Evolutionary conservation across 306 rosid species (phyloP).

Genomic region (Senna tora): DNA sequence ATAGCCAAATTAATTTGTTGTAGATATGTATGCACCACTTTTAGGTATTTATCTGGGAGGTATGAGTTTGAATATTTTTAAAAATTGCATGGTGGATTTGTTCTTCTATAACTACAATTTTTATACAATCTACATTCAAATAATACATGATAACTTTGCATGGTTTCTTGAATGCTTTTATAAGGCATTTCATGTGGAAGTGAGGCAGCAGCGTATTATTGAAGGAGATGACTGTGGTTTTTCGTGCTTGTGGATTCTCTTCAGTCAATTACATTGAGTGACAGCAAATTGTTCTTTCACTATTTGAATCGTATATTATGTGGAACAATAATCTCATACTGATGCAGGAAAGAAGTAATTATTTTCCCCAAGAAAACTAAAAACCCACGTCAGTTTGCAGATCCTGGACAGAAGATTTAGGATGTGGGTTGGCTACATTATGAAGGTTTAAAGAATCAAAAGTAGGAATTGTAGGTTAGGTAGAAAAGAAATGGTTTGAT

Average conservation of each 20-base stretch:
- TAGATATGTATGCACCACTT: not conserved
- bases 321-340: not conserved
- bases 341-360: not conserved
- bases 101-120: not conserved
- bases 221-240: slow-evolving; percentile 7
- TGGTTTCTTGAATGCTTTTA: not conserved
- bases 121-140: not conserved
- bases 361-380: not conserved
- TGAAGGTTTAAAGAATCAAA: not conserved
- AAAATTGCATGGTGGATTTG: not conserved
- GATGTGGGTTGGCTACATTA: not conserved
- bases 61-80: slow-evolving; percentile 15
- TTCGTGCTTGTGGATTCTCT: slow-evolving; percentile 4
- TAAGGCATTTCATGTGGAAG: not conserved
- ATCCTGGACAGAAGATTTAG: not conserved
- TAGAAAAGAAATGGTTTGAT: slow-evolving; percentile 1
- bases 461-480: not conserved
- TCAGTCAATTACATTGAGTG: not conserved
- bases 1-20: not conserved
- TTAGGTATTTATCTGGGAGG: not conserved
- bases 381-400: not conserved
- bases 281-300: slow-evolving; percentile 3
- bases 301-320: not conserved
- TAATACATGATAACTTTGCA: slow-evolving; percentile 8
- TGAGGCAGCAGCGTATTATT: not conserved